These are phyloP conservation scores for Voacanga thouarsii DNA, from an alignment of 257 asterid genomes.

Conservation along the genomic window DNA sequence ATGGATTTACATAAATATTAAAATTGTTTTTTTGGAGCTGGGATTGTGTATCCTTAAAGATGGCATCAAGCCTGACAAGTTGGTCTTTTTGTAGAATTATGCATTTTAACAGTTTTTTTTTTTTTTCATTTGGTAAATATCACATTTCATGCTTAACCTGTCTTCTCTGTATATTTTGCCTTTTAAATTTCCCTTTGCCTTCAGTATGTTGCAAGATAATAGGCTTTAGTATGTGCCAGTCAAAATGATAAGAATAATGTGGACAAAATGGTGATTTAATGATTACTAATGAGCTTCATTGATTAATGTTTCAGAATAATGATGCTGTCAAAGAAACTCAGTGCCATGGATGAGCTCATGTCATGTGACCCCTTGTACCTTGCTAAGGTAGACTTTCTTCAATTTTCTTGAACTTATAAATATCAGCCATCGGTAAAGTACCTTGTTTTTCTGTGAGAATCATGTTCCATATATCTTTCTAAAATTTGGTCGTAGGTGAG, in stretches of 20 bases:
- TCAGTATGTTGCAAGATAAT: too few relatives aligned
- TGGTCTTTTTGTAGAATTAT: background rate
- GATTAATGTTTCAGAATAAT: conserved; percentile 60
- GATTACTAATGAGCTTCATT: background rate
- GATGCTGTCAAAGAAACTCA: conserved; percentile 75
- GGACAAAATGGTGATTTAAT: background rate
- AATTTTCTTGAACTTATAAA: too few relatives aligned
- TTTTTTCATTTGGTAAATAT: background rate
- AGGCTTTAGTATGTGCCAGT: background rate
- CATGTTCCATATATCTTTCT: background rate
- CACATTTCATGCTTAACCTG: background rate
- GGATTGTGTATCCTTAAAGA: background rate
- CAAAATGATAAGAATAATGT: background rate
- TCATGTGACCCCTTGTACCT: conserved; percentile 75
- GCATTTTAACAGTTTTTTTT: background rate
- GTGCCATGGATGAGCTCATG: conserved; percentile 70
- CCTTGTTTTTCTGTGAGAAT: background rate
- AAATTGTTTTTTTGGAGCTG: background rate
- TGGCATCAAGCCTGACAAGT: background rate
- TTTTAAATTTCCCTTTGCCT: background rate
- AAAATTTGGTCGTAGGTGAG: background rate
- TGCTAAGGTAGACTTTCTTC: conserved; percentile 50
- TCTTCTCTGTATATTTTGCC: background rate
- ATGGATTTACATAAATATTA: too few relatives aligned
- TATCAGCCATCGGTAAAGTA: background rate